Evolutionary conservation across 495 filamentous ascomycete species (phyloP).

Genomic region (Penicillium simplicissimum): DNA sequence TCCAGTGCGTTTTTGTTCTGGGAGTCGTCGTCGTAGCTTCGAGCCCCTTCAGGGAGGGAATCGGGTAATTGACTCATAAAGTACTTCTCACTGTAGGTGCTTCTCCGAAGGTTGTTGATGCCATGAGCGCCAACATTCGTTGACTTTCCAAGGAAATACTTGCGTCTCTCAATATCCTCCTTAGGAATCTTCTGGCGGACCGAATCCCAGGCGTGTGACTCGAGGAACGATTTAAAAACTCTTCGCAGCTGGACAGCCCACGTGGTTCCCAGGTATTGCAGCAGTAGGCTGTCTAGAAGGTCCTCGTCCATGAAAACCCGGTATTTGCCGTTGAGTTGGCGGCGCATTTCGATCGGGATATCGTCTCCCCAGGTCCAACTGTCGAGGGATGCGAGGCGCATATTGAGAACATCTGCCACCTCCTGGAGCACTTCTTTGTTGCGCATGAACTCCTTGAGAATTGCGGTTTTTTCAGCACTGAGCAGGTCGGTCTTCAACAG

Average conservation of each 20-base stretch:
- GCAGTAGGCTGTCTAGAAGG: conserved; percentile 62
- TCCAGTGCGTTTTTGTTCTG: conserved; percentile 45
- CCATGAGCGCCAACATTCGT: conserved; percentile 3
- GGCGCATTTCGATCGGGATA: conserved; percentile 59
- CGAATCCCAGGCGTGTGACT: conserved; percentile 41
- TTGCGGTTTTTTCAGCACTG: conserved; percentile 56
- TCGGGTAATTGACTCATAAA: conserved; percentile 55
- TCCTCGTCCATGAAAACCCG: conserved; percentile 68
- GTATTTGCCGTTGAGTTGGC: conserved; percentile 62
- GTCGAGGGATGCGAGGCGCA: conserved; percentile 59
- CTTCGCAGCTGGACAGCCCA: conserved; percentile 60
- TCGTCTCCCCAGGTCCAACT: conserved; percentile 63
- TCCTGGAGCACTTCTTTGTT: conserved; percentile 58
- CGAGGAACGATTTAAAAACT: conserved; percentile 34
- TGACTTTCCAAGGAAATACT: conserved; percentile 46
- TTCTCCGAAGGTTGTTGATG: conserved; percentile 38
- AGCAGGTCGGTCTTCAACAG: conserved; percentile 58
- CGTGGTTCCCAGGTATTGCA: conserved; percentile 63
- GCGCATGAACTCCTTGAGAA: conserved; percentile 59
- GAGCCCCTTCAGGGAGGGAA: conserved; percentile 22
- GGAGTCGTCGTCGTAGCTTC: conserved; percentile 38
- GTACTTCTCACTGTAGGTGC: conserved; percentile 49
- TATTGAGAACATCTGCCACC: conserved; percentile 67
- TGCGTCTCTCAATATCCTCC: conserved; percentile 45
- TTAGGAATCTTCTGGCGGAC: conserved; percentile 42